Evolutionary conservation across 2,329 filamentous ascomycete species (phyloP).

Genomic region (Lecanicillium sp.): DNA sequence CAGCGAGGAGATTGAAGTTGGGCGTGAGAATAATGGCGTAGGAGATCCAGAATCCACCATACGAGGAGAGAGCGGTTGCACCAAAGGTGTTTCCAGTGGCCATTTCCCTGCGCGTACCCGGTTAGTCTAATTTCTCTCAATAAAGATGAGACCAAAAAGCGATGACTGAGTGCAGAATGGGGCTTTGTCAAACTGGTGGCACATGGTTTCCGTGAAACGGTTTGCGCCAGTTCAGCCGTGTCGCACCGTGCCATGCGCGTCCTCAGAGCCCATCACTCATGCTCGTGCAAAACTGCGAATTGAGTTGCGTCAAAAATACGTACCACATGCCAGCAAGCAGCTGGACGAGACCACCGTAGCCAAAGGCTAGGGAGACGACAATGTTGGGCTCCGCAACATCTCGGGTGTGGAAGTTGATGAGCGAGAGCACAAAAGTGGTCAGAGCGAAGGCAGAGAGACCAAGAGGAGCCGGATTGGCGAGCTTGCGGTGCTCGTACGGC

Average conservation of each 20-base stretch:
- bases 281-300: no score
- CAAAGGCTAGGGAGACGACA: conserved; percentile 61
- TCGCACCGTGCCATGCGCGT: no score
- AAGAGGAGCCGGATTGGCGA: conserved; percentile 73
- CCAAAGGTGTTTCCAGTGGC: conserved; percentile 82
- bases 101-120: conserved; percentile 58
- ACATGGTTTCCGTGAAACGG: no score
- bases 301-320: conserved; percentile 28
- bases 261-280: no score
- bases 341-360: conserved; percentile 73
- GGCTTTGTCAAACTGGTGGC: neutral
- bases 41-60: conserved; percentile 77
- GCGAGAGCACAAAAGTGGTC: conserved; percentile 72
- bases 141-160: no score
- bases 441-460: conserved; percentile 73
- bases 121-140: conserved; percentile 11
- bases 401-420: conserved; percentile 62
- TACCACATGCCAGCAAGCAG: conserved; percentile 82
- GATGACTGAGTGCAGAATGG: no score
- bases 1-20: conserved; percentile 49
- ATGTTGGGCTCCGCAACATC: conserved; percentile 55
- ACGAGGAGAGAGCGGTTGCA: conserved; percentile 73
- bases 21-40: conserved; percentile 67
- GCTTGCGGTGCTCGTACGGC: conserved; percentile 58
- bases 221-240: no score